These are phyloP conservation scores for Aspergillus sp. DNA, from an alignment of 2,329 filamentous ascomycete genomes.

Conservation along the genomic window DNA sequence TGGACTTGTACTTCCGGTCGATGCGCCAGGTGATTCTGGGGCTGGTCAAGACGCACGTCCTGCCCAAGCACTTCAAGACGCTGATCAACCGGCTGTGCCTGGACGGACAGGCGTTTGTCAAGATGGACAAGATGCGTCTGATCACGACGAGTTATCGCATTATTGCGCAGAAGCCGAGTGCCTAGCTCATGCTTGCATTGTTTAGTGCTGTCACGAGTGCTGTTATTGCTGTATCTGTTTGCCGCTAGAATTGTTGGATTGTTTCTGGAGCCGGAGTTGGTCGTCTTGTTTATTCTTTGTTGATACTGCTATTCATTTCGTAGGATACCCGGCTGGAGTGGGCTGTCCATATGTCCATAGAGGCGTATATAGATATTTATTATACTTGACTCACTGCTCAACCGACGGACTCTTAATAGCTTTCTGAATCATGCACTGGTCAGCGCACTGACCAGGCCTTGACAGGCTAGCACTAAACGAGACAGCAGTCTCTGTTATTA, in stretches of 20 bases:
- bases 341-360: constrained; percentile 13
- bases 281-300: constrained; percentile 2
- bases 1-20: constrained; percentile 55
- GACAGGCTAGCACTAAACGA: too few relatives aligned
- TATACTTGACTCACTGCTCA: too few relatives aligned
- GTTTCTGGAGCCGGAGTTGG: constrained; percentile 13
- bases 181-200: too few relatives aligned
- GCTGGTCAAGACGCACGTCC: constrained; percentile 47
- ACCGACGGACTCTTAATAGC: too few relatives aligned
- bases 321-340: constrained; percentile 15
- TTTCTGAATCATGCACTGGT: not conserved
- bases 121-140: constrained; percentile 56
- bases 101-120: constrained; percentile 56
- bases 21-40: constrained; percentile 51
- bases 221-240: not conserved
- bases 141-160: constrained; percentile 55
- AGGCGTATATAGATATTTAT: constrained; percentile 1
- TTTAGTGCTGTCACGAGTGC: too few relatives aligned
- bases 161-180: constrained; percentile 51
- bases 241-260: too few relatives aligned
- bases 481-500: too few relatives aligned
- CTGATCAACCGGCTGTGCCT: constrained; percentile 55
- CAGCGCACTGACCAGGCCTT: too few relatives aligned
- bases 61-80: constrained; percentile 55
- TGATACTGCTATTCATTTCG: not conserved